These are phyloP conservation scores for Wickerhamiella brachini DNA, from an alignment of 805 yeast genomes.

Conservation along the genomic window DNA sequence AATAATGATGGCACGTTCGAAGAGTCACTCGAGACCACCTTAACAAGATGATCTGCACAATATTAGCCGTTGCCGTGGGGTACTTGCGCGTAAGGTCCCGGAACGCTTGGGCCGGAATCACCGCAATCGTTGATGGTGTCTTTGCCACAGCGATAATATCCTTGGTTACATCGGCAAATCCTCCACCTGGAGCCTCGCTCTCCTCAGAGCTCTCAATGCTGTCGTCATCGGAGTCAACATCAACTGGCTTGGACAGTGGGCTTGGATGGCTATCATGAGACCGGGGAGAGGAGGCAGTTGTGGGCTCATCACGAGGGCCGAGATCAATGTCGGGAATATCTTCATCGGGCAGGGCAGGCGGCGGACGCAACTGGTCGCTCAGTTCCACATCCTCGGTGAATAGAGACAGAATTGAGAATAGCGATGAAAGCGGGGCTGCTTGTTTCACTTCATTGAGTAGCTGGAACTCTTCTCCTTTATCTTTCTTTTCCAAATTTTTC, in stretches of 20 bases:
- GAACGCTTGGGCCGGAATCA: slow-evolving; percentile 79
- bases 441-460: slow-evolving; percentile 65
- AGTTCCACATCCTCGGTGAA: slow-evolving; percentile 38
- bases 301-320: background rate
- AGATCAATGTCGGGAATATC: slow-evolving; percentile 5
- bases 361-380: background rate
- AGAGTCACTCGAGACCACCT: slow-evolving; percentile 82
- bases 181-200: background rate
- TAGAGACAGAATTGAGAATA: slow-evolving; percentile 64
- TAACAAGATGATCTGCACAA: slow-evolving; percentile 82
- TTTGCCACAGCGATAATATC: slow-evolving; percentile 63
- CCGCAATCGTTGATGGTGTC: slow-evolving; percentile 69
- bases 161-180: slow-evolving; percentile 14
- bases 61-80: slow-evolving; percentile 86
- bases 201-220: background rate
- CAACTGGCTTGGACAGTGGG: background rate
- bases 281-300: background rate
- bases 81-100: slow-evolving; percentile 53
- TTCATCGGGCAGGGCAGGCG: background rate
- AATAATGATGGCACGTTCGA: slow-evolving; percentile 75
- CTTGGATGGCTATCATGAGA: background rate
- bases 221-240: background rate
- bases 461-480: slow-evolving; percentile 51
- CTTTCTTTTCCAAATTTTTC: slow-evolving; percentile 11
- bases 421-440: slow-evolving; percentile 75